Percentiles rank a stretch among this genome's conserved stretches.
phyloP scores from a whole-genome alignment of 1,139 yeast species.

The Yamadazyma jaroonii region DNA sequence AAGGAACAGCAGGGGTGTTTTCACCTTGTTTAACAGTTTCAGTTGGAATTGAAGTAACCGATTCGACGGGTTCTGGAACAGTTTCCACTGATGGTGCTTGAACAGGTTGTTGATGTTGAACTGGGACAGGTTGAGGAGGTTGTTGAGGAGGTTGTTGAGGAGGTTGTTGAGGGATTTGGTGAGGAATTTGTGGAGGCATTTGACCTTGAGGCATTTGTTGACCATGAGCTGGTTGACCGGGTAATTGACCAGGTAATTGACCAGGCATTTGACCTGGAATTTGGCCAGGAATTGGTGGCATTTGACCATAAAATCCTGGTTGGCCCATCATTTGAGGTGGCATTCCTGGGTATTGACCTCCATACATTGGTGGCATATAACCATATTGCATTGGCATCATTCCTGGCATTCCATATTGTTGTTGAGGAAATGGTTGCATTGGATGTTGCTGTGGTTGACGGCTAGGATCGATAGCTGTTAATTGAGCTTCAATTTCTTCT shows the following conservation, averaged over 20 bases:
- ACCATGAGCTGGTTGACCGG: conserved; percentile 20
- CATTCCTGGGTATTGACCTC: conserved; percentile 24
- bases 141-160: conserved; percentile 16
- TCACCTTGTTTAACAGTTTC: too few species aligned
- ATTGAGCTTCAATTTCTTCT: conserved; percentile 76
- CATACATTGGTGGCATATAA: conserved; percentile 43
- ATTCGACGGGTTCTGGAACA: too few species aligned
- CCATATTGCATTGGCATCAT: conserved; percentile 41
- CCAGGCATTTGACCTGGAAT: conserved; percentile 12
- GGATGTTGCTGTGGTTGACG: conserved; percentile 16
- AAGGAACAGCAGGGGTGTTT: conserved; percentile 7
- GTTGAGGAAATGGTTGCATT: conserved; percentile 27
- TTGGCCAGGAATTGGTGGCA: conserved; percentile 6
- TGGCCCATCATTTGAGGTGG: conserved; percentile 14
- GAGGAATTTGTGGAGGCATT: conserved; percentile 13
- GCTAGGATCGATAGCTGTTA: conserved; percentile 47
- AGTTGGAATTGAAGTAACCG: too few species aligned
- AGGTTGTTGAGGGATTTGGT: conserved; percentile 16
- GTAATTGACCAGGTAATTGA: conserved; percentile 18
- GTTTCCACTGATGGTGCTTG: conserved; percentile 9
- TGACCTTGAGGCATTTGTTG: conserved; percentile 19
- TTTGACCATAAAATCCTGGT: conserved; percentile 12
- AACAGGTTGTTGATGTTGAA: conserved; percentile 23
- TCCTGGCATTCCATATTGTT: conserved; percentile 35
- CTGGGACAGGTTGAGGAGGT: conserved; percentile 17